Evolutionary conservation across 2,329 filamentous ascomycete genomes (phyloP).

Genomic region (Neofusicoccum parvum): DNA sequence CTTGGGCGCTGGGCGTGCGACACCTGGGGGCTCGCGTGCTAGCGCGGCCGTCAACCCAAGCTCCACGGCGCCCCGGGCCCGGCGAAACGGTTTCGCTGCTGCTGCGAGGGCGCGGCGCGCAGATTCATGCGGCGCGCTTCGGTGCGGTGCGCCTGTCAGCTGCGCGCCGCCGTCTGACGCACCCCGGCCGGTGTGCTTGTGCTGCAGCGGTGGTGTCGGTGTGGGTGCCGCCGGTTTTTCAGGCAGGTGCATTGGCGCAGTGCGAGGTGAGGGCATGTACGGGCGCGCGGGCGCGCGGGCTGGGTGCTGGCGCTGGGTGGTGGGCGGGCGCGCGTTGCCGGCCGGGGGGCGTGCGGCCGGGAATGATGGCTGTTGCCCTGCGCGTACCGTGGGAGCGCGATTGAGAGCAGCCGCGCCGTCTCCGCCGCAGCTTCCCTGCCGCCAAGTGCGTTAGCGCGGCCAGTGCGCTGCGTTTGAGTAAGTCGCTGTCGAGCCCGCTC

Average conservation of each 20-base stretch:
- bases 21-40: conserved; percentile 9
- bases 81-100: conserved; percentile 16
- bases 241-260: no score
- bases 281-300: no score
- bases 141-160: conserved; percentile 10
- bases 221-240: background rate
- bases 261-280: no score
- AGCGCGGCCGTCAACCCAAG: conserved; percentile 4
- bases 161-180: background rate
- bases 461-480: background rate
- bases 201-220: background rate
- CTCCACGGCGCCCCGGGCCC: conserved; percentile 14
- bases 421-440: background rate
- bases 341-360: background rate
- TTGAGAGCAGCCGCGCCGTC: conserved; percentile 15
- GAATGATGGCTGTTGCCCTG: conserved; percentile 16
- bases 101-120: conserved; percentile 13
- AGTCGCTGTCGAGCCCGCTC: conserved; percentile 10
- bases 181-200: conserved; percentile 1
- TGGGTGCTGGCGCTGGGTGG: background rate
- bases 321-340: background rate
- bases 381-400: conserved; percentile 8
- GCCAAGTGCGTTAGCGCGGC: conserved; percentile 7
- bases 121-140: conserved; percentile 9
- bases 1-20: background rate